Base-by-base conservation (phyloP, 192 early-diverging fungal genomes). In the Polychytrium aggregatum region DNA sequence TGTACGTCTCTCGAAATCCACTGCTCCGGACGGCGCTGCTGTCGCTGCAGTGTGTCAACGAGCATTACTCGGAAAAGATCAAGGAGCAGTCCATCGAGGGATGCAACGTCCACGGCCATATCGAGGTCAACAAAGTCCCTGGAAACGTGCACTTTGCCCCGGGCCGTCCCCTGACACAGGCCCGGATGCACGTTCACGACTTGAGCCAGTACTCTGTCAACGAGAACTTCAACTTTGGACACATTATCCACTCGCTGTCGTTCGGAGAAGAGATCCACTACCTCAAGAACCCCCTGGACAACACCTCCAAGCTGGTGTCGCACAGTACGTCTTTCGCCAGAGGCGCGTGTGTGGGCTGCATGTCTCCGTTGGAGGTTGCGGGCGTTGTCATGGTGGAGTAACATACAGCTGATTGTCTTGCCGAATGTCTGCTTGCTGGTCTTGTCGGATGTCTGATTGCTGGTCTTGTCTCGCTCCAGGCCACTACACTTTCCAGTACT, bases 81-180 rank as follows among this genome's bases (percentile, higher is more conserved):
- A 69, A 74, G 37, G 73, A 69, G 30, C 90, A 92, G 61, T 71
- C 70, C 9, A 79, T 86, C 52, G 92, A 97, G 65, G 94, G 92
- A 18, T 97, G 94, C 59, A 78, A 84, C 50, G 63, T 97, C 33
- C 70, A 72, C 21, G 94, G 94, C 3, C 63, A 67, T 40, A 56
- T 94, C 20, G 59, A 73, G 30, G 87, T 97, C 31, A 93, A 91
- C 65, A 92, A 92, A 68, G 88, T 93, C 9, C 68, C 85, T 18
- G 94, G 94, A 34, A 92, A 92, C 52, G 83, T 93, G 55, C 94
- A 93, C 64, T 77, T 95, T 60, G 84, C 90, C 8, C 89, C 92
- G 11, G 92, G 94, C 38, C 78, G 82, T 39, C 77, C 62, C 55
- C 87, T 87, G 60, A 67, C 81, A 48, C 70, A 72, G n/a, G 60